These are phyloP conservation scores for Hypericum androsaemum DNA, from an alignment of 345 rosid genomes.

Conservation along the genomic window DNA sequence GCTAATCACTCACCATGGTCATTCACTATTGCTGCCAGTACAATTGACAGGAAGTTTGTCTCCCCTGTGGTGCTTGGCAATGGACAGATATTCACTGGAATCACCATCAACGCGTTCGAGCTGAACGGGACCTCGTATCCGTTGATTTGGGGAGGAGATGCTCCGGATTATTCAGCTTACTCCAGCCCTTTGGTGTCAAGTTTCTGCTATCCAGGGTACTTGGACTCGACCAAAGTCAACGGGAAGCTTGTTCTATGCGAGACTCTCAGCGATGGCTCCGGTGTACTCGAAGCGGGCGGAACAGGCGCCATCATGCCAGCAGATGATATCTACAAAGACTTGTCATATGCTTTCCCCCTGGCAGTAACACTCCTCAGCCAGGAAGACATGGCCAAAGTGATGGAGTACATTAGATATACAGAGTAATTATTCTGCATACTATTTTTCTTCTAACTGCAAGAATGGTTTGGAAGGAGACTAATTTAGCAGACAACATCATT, in stretches of 20 bases:
- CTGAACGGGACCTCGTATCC: slow-evolving; percentile 18
- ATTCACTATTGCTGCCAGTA: slow-evolving; percentile 4
- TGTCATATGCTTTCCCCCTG: slow-evolving; percentile 21
- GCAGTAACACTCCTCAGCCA: slow-evolving; percentile 18
- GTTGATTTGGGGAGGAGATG: slow-evolving; percentile 32
- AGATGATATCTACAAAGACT: slow-evolving; percentile 6
- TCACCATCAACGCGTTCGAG: slow-evolving; percentile 15
- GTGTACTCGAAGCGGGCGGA: slow-evolving; percentile 13
- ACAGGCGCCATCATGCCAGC: slow-evolving; percentile 21
- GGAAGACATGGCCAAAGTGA: slow-evolving; percentile 14
- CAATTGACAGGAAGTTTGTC: slow-evolving; percentile 6
- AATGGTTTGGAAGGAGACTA: background rate
- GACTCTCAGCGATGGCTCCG: slow-evolving; percentile 9
- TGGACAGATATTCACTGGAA: slow-evolving; percentile 17
- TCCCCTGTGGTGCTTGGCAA: slow-evolving; percentile 23
- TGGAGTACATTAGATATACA: slow-evolving; percentile 21
- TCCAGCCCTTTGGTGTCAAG: slow-evolving; percentile 9
- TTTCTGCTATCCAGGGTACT: slow-evolving; percentile 9
- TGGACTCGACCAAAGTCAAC: slow-evolving; percentile 16
- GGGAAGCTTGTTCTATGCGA: slow-evolving; percentile 26
- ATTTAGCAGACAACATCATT: too few relatives aligned
- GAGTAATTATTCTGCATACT: slow-evolving; percentile 5
- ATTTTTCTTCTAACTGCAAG: too few relatives aligned
- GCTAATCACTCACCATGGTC: slow-evolving; percentile 1
- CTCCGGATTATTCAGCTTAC: slow-evolving; percentile 25